Conservation (phyloP, 2,329 filamentous ascomycete genomes). For the Fusarium pseudocircinatum region DNA sequence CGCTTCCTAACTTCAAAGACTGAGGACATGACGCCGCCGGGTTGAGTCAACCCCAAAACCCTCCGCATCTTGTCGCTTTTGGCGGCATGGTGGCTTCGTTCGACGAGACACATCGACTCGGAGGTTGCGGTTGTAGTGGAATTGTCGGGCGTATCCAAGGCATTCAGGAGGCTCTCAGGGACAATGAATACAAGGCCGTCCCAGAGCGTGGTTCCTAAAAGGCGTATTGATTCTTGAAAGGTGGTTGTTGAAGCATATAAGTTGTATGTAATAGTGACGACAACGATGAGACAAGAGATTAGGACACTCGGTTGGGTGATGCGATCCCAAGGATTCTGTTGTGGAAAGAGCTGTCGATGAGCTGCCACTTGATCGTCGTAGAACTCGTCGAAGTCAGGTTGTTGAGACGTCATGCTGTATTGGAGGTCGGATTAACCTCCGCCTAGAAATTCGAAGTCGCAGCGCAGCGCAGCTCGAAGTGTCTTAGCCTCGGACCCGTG, state of each 20-base stretch:
- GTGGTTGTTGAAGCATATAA: constrained; percentile 47
- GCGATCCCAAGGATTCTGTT: constrained; percentile 45
- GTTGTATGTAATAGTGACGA: constrained; percentile 49
- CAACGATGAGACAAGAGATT: constrained; percentile 47
- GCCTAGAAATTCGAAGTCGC: constrained; percentile 16
- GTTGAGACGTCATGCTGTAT: constrained; percentile 48
- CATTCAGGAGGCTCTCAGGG: constrained; percentile 66
- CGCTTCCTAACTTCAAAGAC: constrained; percentile 68
- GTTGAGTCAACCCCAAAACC: constrained; percentile 67
- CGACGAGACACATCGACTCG: constrained; percentile 50
- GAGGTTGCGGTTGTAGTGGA: constrained; percentile 56
- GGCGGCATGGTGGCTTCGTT: constrained; percentile 58
- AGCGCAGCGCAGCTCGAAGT: constrained; percentile 27
- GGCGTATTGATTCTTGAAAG: constrained; percentile 41
- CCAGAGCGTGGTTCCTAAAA: constrained; percentile 63
- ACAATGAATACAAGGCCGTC: constrained; percentile 66
- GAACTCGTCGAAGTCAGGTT: constrained; percentile 47
- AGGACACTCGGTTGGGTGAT: constrained; percentile 49
- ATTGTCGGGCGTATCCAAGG: constrained; percentile 65
- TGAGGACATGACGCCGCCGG: constrained; percentile 63
- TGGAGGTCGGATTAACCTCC: constrained; percentile 2
- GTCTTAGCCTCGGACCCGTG: constrained; percentile 39
- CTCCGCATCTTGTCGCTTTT: constrained; percentile 74
- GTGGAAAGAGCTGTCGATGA: constrained; percentile 44
- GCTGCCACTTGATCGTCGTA: constrained; percentile 50